A percentile compares a stretch with the other conserved stretches of the same genome.
These are phyloP conservation scores for Oidiodendron maius DNA, from an alignment of 495 filamentous ascomycete species.

Conservation along the genomic window DNA sequence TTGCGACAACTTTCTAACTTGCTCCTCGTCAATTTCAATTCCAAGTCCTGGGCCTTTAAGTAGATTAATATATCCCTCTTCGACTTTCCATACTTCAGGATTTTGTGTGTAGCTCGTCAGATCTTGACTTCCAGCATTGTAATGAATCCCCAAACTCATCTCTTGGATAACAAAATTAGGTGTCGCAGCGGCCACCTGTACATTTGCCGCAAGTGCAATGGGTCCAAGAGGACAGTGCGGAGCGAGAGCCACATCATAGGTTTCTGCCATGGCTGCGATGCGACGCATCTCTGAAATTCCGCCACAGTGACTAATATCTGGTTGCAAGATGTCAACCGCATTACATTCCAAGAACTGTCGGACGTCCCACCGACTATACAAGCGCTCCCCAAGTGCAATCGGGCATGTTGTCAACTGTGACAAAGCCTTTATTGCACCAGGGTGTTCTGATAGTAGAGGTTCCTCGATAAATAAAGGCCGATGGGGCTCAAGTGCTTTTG, in stretches of 20 bases:
- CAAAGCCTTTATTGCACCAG: conserved; percentile 62
- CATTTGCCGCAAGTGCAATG: conserved; percentile 66
- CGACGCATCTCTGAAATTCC: conserved; percentile 68
- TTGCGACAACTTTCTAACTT: conserved; percentile 37
- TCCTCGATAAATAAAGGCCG: conserved; percentile 77
- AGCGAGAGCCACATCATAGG: conserved; percentile 72
- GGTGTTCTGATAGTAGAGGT: conserved; percentile 66
- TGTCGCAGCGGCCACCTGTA: conserved; percentile 58
- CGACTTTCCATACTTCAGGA: conserved; percentile 55
- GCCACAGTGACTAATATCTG: conserved; percentile 70
- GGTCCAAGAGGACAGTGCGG: conserved; percentile 76
- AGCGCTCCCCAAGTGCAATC: conserved; percentile 71
- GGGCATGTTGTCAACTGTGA: conserved; percentile 55
- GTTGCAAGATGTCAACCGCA: conserved; percentile 70
- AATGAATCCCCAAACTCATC: conserved; percentile 77
- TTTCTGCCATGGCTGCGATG: conserved; percentile 69
- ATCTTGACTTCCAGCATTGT: conserved; percentile 63
- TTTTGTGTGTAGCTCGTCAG: conserved; percentile 63
- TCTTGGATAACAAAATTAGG: conserved; percentile 77
- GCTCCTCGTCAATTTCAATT: conserved; percentile 69
- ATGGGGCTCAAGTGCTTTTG: conserved; percentile 63
- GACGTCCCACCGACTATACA: conserved; percentile 72
- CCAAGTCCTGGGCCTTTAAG: conserved; percentile 60
- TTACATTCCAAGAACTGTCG: conserved; percentile 64
- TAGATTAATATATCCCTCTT: conserved; percentile 60